Evolutionary conservation across 2,329 filamentous ascomycete genomes (phyloP), one percentile per base, ranked within the genome.

Genomic region (Beauveria scarabaeidicola): DNA sequence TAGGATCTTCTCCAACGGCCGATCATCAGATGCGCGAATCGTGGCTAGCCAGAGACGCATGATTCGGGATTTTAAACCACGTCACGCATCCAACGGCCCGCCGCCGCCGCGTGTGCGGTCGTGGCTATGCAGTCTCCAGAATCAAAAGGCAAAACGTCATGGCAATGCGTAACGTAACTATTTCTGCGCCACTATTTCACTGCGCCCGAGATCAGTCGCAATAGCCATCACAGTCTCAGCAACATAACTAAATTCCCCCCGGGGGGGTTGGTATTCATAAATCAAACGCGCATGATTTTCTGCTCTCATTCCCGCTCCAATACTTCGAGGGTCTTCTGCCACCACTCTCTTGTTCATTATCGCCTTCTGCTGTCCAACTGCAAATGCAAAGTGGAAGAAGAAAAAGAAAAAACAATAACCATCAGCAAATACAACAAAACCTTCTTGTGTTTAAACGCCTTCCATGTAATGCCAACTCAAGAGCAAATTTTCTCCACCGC

Each of bases 401-500:
- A 27, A 46, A 46, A 55, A 44, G 5, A 17, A 44, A 53, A 19
- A 46, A 13, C 46, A 44, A 15, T 11, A 44, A 40, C 25, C 17
- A 55, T 15, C 51, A 54, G 29, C 10, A 54, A 44, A 40, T 9
- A 52, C 38, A 29, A 17, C 27, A 47, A 32, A 23, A 36, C 13
- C 38, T 36, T 46, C 10, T 36, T 32, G 41, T 46, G 6, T 43
- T 29, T 46, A 47, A 55, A 55, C 52, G 52, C 52, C 52, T 46
- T 55, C 52, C 52, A 47, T 55, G 52, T 32, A 55, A 47, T 55
- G 41, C 51, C 51, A 53, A 15, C 38, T 41, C 52, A 55, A 55
- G 38, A 44, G 25, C 52, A 46, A 55, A 47, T 44, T 13, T 17
- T 41, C 19, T 15, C 21, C 23, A 21, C 19, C 7, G 15, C n/a